A percentile compares a stretch with the other conserved stretches of the same genome.
phyloP scores from a whole-genome alignment of 768 basidiomycete species.

The Russula foetens region DNA sequence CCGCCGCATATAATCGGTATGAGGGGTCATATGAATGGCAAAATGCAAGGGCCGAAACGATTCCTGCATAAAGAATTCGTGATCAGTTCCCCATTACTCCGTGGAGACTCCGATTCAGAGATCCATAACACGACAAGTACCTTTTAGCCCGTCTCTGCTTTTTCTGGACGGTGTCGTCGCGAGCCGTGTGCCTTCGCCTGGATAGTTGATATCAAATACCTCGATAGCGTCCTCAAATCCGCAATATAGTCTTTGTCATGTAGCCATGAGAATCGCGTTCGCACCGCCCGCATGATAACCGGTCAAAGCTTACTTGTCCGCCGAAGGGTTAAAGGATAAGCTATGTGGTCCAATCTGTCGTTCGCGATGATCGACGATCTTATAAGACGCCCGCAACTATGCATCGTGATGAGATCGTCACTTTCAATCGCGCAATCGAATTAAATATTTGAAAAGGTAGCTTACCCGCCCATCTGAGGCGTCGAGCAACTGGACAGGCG shows the following conservation, averaged over 20 bases:
- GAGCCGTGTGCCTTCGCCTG: conserved; percentile 67
- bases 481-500: conserved; percentile 80
- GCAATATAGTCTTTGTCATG: conserved; percentile 60
- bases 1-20: conserved; percentile 67
- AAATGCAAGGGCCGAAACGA: conserved; percentile 80
- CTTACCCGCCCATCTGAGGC: conserved; percentile 67
- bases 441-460: not conserved
- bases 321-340: conserved; percentile 65
- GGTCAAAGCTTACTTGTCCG: conserved; percentile 45
- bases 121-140: conserved; percentile 30
- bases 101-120: not conserved
- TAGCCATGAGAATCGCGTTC: not conserved
- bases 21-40: conserved; percentile 46
- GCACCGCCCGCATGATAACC: not conserved
- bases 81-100: not conserved
- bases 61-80: conserved; percentile 37
- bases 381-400: conserved; percentile 86
- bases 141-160: conserved; percentile 82
- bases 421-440: not conserved
- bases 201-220: conserved; percentile 66
- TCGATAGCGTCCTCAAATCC: conserved; percentile 84
- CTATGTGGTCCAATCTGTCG: conserved; percentile 81
- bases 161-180: conserved; percentile 66
- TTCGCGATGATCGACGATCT: conserved; percentile 90
- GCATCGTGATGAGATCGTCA: not conserved